phyloP scores from a whole-genome alignment of 192 early-diverging fungal species.

The Jimgerdemannia flammicorona region DNA sequence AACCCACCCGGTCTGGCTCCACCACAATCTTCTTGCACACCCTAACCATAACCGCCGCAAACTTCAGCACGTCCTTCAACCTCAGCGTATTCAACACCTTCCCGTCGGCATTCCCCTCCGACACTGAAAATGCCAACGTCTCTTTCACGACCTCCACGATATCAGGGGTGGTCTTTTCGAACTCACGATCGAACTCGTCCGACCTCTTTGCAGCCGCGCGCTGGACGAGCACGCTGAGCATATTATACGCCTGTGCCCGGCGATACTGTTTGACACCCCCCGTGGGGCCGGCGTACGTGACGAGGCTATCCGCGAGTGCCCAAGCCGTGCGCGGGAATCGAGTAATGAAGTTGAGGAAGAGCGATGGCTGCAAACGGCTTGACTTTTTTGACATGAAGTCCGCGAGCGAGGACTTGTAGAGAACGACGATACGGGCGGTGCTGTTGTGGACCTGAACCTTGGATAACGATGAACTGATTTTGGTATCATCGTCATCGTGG shows the following conservation, averaged over 20 bases:
- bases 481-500: conserved; percentile 37
- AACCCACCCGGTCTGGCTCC: conserved; percentile 13
- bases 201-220: conserved; percentile 34
- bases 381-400: conserved; percentile 77
- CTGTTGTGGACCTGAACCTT: neutral
- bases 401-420: conserved; percentile 56
- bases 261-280: conserved; percentile 59
- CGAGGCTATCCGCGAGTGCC: conserved; percentile 51
- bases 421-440: conserved; percentile 32
- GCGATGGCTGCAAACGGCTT: conserved; percentile 59
- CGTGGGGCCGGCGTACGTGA: conserved; percentile 48
- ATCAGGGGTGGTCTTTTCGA: conserved; percentile 26
- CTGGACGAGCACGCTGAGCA: conserved; percentile 36
- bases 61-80: conserved; percentile 37
- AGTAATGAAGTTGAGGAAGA: conserved; percentile 66
- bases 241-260: conserved; percentile 56
- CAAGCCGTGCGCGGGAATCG: conserved; percentile 57
- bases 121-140: conserved; percentile 31
- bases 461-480: neutral
- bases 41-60: conserved; percentile 29
- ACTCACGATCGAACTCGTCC: conserved; percentile 31
- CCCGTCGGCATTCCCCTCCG: conserved; percentile 14
- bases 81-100: conserved; percentile 34
- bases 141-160: conserved; percentile 35
- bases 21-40: conserved; percentile 31